These are phyloP conservation scores for Brettanomyces nanus DNA, from an alignment of 805 yeast species.

Conservation along the genomic window DNA sequence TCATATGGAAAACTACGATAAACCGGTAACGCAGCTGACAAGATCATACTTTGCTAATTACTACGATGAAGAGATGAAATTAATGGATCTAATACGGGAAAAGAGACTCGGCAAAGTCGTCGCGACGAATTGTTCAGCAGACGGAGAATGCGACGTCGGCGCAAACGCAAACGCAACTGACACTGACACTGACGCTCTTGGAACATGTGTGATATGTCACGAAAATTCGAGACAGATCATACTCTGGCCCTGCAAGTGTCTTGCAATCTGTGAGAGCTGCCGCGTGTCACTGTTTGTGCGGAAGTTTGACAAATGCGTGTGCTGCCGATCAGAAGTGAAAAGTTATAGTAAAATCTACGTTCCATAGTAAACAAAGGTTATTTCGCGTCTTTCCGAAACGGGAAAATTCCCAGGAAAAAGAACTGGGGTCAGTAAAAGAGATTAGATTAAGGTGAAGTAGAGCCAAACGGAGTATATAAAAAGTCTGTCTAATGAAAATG, in stretches of 20 bases:
- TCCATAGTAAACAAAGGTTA: constrained; percentile 42
- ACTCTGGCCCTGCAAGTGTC: constrained; percentile 90
- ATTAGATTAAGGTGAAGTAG: not conserved
- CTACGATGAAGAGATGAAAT: constrained; percentile 17
- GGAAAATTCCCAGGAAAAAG: not conserved
- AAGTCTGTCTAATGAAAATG: too few relatives aligned
- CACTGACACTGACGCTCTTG: constrained; percentile 27
- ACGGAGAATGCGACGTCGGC: not conserved
- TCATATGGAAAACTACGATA: constrained; percentile 16
- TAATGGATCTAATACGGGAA: constrained; percentile 22
- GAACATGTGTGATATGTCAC: constrained; percentile 76
- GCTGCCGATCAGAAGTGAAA: constrained; percentile 71
- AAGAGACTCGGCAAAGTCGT: constrained; percentile 6
- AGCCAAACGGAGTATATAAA: too few relatives aligned
- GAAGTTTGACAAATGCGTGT: constrained; percentile 72
- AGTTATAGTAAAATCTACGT: constrained; percentile 54
- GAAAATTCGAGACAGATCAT: constrained; percentile 65
- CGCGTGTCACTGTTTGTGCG: constrained; percentile 64
- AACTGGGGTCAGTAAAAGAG: not conserved
- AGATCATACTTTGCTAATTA: constrained; percentile 21
- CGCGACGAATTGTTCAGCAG: not conserved
- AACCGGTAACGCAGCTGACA: constrained; percentile 12
- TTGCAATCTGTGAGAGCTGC: constrained; percentile 82
- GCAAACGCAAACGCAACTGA: constrained; percentile 10
- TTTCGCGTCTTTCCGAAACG: too few relatives aligned